A percentile compares a stretch with the other conserved stretches of the same genome.
Evolutionary conservation across 129 eudicot species (phyloP).

Genomic region (Lactuca sativa): DNA sequence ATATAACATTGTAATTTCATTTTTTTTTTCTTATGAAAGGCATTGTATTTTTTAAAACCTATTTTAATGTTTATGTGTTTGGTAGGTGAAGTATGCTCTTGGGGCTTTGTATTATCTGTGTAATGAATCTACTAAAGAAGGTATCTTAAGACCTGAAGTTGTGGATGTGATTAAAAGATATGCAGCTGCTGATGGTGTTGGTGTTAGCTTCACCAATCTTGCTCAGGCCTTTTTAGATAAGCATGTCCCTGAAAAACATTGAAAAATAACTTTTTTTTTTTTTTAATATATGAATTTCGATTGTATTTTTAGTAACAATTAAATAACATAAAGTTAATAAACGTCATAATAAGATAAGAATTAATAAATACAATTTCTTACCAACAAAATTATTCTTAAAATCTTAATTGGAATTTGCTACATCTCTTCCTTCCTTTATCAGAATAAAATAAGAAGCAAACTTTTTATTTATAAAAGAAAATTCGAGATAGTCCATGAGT

Average conservation of each 20-base stretch:
- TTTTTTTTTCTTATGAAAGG: too few relatives aligned
- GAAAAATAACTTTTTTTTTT: not conserved
- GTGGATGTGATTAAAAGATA: constrained; percentile 60
- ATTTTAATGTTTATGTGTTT: constrained; percentile 3
- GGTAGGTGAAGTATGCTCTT: constrained; percentile 75
- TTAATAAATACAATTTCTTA: too few relatives aligned
- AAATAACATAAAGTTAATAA: too few relatives aligned
- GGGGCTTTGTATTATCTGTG: constrained; percentile 79
- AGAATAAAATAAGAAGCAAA: too few relatives aligned
- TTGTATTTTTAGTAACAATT: too few relatives aligned
- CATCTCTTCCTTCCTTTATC: too few relatives aligned
- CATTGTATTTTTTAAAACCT: not conserved
- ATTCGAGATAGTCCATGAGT: too few relatives aligned
- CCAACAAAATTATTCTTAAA: too few relatives aligned
- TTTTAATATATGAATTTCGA: too few relatives aligned
- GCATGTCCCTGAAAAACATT: constrained; percentile 34
- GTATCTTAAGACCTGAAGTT: constrained; percentile 61
- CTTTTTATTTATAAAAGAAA: too few relatives aligned
- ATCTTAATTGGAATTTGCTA: too few relatives aligned
- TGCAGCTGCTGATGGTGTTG: constrained; percentile 61
- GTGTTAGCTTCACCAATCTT: constrained; percentile 64
- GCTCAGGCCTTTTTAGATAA: constrained; percentile 82
- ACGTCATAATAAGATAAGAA: too few relatives aligned
- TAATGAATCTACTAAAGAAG: constrained; percentile 51
- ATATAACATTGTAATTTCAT: not conserved